phyloP scores from a whole-genome alignment of 495 filamentous ascomycete genomes.

The Tuber calosporum region DNA sequence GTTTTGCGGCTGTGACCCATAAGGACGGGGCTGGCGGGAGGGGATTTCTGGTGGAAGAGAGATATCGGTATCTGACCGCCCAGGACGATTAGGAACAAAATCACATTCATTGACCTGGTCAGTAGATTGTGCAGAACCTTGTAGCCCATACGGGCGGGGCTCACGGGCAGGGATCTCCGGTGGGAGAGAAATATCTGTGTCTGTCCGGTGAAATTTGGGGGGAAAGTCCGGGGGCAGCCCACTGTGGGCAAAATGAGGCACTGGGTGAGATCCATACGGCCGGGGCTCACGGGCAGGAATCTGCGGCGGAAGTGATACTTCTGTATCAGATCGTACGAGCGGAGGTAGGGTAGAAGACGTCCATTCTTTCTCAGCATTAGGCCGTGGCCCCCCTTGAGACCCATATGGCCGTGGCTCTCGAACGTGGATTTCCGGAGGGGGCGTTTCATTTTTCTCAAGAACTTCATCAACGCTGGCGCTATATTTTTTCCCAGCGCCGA shows the following conservation, averaged over 20 bases:
- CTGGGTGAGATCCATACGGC: background rate
- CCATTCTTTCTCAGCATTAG: background rate
- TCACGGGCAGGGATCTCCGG: background rate
- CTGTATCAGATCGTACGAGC: conserved; percentile 4
- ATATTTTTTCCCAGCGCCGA: background rate
- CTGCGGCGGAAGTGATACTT: background rate
- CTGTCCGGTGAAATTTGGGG: background rate
- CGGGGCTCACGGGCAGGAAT: background rate
- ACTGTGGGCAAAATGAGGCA: background rate
- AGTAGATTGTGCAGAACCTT: background rate
- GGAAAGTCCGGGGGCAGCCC: background rate
- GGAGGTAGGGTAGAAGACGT: background rate
- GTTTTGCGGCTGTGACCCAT: background rate
- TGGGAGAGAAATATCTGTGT: background rate
- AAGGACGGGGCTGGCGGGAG: background rate
- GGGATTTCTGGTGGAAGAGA: background rate
- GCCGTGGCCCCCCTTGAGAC: background rate
- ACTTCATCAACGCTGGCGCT: background rate
- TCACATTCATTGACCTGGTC: background rate
- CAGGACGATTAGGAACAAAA: background rate
- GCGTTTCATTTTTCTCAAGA: background rate
- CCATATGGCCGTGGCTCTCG: background rate
- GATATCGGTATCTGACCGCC: background rate
- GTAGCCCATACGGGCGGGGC: background rate
- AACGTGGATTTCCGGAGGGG: background rate